Evolutionary conservation across 208 protist genomes (phyloP).

Genomic region (Vickermania ingenoplastis): DNA sequence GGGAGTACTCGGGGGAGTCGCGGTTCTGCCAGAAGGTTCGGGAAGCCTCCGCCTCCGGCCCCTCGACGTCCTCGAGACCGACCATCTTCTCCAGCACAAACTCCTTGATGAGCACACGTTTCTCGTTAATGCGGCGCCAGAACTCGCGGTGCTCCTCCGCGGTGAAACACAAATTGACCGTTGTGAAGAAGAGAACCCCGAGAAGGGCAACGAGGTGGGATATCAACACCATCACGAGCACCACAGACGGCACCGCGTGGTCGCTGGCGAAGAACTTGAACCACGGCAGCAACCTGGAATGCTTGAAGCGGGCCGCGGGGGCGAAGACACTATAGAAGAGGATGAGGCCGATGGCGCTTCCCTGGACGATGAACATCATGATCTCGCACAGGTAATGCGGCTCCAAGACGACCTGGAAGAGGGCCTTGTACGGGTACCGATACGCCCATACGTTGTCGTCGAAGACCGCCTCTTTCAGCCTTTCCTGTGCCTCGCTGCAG

Average conservation of each 20-base stretch:
- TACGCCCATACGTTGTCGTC: constrained; percentile 9
- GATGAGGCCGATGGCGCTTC: constrained; percentile 8
- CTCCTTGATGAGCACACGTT: constrained; percentile 9
- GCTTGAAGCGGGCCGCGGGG: not conserved
- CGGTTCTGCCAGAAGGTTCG: not conserved
- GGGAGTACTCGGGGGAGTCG: not conserved
- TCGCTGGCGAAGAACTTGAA: not conserved
- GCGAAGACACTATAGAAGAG: constrained; percentile 2
- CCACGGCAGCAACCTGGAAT: not conserved
- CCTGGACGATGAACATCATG: constrained; percentile 45
- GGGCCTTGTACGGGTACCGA: constrained; percentile 25
- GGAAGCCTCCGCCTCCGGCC: not conserved
- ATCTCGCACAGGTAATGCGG: constrained; percentile 78
- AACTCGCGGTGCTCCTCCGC: constrained; percentile 53
- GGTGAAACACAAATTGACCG: constrained; percentile 59
- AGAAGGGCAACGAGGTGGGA: constrained; percentile 1
- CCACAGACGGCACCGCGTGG: not conserved
- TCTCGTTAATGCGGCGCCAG: constrained; percentile 33
- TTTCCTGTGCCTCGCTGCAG: not conserved
- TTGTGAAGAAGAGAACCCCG: constrained; percentile 26
- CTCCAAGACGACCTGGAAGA: constrained; percentile 43
- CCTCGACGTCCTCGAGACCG: not conserved
- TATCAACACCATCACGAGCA: constrained; percentile 12
- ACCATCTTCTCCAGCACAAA: not conserved
- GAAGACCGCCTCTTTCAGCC: not conserved